A percentile compares a stretch with the other conserved stretches of the same genome.
These are phyloP conservation scores for Mitragyna speciosa DNA, from an alignment of 257 asterid genomes.

Conservation along the genomic window DNA sequence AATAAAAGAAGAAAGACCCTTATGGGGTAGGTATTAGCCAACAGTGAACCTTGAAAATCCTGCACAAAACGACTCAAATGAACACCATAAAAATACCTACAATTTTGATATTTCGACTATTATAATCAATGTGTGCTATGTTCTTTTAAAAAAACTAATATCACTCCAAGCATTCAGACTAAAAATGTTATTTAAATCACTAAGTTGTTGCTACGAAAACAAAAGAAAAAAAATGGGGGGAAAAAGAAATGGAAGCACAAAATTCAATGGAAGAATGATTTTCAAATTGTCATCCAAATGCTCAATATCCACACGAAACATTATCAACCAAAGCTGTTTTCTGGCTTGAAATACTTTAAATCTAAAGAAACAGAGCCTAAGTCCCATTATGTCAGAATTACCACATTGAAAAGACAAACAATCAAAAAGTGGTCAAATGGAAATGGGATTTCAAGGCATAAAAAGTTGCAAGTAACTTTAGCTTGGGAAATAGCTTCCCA, in stretches of 20 bases:
- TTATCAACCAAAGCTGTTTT: background rate
- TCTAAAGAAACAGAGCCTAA: background rate
- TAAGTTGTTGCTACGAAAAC: background rate
- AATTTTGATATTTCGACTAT: background rate
- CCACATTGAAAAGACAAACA: background rate
- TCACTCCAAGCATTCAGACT: background rate
- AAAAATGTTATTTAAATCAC: background rate
- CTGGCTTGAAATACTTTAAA: background rate
- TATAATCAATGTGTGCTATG: background rate
- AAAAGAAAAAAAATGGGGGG: background rate
- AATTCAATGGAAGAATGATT: background rate
- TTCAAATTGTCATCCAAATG: background rate
- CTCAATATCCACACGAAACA: background rate
- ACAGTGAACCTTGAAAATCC: background rate
- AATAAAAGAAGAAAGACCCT: background rate
- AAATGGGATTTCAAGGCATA: background rate
- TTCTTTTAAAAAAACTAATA: too few relatives aligned
- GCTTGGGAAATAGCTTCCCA: background rate
- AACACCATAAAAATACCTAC: background rate
- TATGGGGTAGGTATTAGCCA: too few relatives aligned
- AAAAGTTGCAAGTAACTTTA: background rate
- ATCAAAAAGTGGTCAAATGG: background rate
- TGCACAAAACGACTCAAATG: background rate
- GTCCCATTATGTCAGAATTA: background rate
- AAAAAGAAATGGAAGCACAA: background rate